Base-by-base conservation (phyloP, 768 basidiomycete genomes). In the Tremella mesenterica region DNA sequence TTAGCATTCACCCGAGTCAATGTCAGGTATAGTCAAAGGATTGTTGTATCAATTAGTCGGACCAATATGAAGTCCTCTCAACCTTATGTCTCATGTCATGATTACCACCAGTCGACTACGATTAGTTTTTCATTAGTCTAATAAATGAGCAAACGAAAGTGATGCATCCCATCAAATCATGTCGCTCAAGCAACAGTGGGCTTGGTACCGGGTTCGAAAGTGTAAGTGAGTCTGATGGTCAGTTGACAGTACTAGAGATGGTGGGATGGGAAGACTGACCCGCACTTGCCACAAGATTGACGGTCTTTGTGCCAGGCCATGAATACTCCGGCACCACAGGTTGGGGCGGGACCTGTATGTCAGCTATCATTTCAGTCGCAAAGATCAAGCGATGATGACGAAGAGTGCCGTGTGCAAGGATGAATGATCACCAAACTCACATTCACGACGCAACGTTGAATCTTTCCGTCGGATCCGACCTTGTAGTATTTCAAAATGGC, bases 401-500 rank as follows among this genome's bases (percentile, higher is more conserved):
- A n/a, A n/a, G n/a, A n/a, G n/a, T n/a, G n/a, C n/a, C n/a, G n/a
- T n/a, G 30, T 21, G 4, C 18, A 86, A n/a, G n/a, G 23, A 25
- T 16, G 86, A 58, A 85, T 87, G 27, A n/a, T n/a, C n/a, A n/a
- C n/a, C n/a, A n/a, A 31, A 55, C 75, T 87, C 79, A 79, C 95
- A 99, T 76, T 97, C 93, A 65, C 95, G 88, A 72, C 93, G 84
- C 57, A 99, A 74, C 95, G 90, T 82, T 95, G 95, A 81, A 97
- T 92, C 79, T 95, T 96, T 75, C 93, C 95, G 67, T 97, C 93
- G 43, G 91, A 92, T 78, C 96, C 93, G 67, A 99, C 92, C 79
- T 95, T 93, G 81, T 96, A 99, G 82, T 95, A 99, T 79, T 97
- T 97, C 76, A 99, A 81, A 79, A 97, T 95, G 71, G 91, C 79